Conservation (phyloP, 2,329 filamentous ascomycete species). For the Kalmusia sp. region DNA sequence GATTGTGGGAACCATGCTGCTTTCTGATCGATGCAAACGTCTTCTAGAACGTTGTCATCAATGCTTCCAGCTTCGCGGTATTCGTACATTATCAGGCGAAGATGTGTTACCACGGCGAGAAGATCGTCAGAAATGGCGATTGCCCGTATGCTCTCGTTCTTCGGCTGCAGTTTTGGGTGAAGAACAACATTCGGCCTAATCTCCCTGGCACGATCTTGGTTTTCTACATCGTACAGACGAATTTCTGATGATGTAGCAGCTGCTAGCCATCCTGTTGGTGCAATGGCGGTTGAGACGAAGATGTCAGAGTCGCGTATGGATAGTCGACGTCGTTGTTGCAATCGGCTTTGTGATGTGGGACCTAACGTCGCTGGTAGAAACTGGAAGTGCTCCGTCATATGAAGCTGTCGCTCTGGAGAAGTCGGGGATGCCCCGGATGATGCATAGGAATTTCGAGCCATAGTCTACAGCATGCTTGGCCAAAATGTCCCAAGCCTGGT, state of each 20-base stretch:
- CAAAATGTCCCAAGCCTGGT: background rate
- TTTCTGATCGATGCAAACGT: slow-evolving; percentile 17
- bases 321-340: slow-evolving; percentile 11
- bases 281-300: slow-evolving; percentile 23
- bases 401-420: background rate
- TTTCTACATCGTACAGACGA: slow-evolving; percentile 20
- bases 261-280: slow-evolving; percentile 23
- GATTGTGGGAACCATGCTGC: slow-evolving; percentile 24
- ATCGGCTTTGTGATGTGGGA: slow-evolving; percentile 9
- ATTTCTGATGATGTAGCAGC: slow-evolving; percentile 19
- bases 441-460: slow-evolving; percentile 9
- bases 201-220: slow-evolving; percentile 8
- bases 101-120: slow-evolving; percentile 27
- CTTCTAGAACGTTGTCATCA: slow-evolving; percentile 7
- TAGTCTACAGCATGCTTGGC: background rate
- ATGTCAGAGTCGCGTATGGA: slow-evolving; percentile 8
- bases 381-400: slow-evolving; percentile 4
- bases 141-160: slow-evolving; percentile 20
- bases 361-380: slow-evolving; percentile 15
- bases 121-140: slow-evolving; percentile 28
- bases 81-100: slow-evolving; percentile 27
- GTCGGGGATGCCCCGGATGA: slow-evolving; percentile 1
- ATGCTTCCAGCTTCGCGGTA: slow-evolving; percentile 13
- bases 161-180: background rate
- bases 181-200: background rate